phyloP scores from a whole-genome alignment of 2,329 filamentous ascomycete genomes.

The Ploettnerulaceae sp. region DNA sequence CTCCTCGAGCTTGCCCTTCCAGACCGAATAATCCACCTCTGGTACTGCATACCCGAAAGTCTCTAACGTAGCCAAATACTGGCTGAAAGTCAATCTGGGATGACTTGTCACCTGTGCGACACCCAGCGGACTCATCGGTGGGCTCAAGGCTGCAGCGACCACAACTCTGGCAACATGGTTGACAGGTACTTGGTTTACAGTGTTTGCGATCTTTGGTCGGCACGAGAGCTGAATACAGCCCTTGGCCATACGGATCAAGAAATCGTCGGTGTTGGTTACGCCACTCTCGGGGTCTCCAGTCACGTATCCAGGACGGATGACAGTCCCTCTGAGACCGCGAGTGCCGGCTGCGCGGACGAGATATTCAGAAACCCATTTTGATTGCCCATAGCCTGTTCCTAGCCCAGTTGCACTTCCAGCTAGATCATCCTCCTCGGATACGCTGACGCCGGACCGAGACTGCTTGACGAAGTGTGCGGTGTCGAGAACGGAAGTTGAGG shows the following conservation, averaged over 20 bases:
- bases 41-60: conserved; percentile 69
- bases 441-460: conserved; percentile 59
- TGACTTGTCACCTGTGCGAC: conserved; percentile 78
- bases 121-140: conserved; percentile 32
- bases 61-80: conserved; percentile 67
- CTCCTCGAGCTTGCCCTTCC: conserved; percentile 62
- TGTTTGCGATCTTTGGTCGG: conserved; percentile 75
- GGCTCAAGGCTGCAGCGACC: conserved; percentile 59
- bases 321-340: conserved; percentile 68
- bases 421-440: conserved; percentile 74
- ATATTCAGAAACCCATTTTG: conserved; percentile 72
- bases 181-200: conserved; percentile 85
- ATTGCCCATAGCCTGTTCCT: conserved; percentile 84
- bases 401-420: conserved; percentile 71
- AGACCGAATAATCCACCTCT: conserved; percentile 61
- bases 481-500: conserved; percentile 78
- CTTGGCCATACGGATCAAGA: conserved; percentile 80
- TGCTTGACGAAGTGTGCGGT: conserved; percentile 74
- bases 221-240: conserved; percentile 75
- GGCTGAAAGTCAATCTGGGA: conserved; percentile 71
- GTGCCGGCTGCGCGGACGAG: conserved; percentile 74
- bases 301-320: conserved; percentile 83
- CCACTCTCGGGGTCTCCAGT: conserved; percentile 68
- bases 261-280: conserved; percentile 79
- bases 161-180: conserved; percentile 78